Conservation (phyloP, 768 basidiomycete genomes). For the Nidula microcarpa region DNA sequence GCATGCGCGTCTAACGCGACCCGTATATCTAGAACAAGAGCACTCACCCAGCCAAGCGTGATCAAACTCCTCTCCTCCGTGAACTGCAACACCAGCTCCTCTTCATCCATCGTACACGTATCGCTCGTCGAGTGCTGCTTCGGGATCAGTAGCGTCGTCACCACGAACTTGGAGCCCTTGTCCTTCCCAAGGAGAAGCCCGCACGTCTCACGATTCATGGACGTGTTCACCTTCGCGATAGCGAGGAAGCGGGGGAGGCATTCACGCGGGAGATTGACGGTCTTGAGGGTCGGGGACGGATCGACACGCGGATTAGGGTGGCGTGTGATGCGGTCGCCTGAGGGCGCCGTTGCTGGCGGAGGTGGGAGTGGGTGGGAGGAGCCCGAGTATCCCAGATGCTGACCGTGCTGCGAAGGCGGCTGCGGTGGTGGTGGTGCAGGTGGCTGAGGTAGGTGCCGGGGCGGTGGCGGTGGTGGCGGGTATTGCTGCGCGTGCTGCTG, state of each 20-base stretch:
- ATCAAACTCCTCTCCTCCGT: slow-evolving; percentile 79
- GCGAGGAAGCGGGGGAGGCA: slow-evolving; percentile 74
- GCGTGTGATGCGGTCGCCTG: slow-evolving; percentile 12
- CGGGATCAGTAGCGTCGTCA: slow-evolving; percentile 86
- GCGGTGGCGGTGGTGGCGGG: slow-evolving; percentile 5
- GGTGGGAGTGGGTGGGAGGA: slow-evolving; percentile 21
- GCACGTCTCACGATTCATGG: slow-evolving; percentile 80
- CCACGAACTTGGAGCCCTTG: slow-evolving; percentile 56
- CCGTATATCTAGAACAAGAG: not conserved
- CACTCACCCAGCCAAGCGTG: slow-evolving; percentile 86
- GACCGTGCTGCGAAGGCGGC: slow-evolving; percentile 11
- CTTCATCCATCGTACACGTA: slow-evolving; percentile 91
- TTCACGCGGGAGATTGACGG: slow-evolving; percentile 66
- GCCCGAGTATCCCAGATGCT: slow-evolving; percentile 13
- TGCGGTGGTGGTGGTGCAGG: slow-evolving; percentile 19
- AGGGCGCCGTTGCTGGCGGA: slow-evolving; percentile 8
- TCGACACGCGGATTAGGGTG: slow-evolving; percentile 15
- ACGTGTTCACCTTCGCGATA: slow-evolving; percentile 78
- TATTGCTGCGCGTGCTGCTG: not conserved
- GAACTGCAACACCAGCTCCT: slow-evolving; percentile 82
- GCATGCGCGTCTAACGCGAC: too few species aligned
- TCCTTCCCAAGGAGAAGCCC: slow-evolving; percentile 77
- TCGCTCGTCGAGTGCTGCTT: slow-evolving; percentile 85
- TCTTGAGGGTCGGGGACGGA: slow-evolving; percentile 44
- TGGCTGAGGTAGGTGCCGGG: slow-evolving; percentile 12